Percentiles rank a stretch among this genome's conserved stretches.
phyloP scores from a whole-genome alignment of 2,329 filamentous ascomycete genomes.

The Pseudogymnoascus sp. region DNA sequence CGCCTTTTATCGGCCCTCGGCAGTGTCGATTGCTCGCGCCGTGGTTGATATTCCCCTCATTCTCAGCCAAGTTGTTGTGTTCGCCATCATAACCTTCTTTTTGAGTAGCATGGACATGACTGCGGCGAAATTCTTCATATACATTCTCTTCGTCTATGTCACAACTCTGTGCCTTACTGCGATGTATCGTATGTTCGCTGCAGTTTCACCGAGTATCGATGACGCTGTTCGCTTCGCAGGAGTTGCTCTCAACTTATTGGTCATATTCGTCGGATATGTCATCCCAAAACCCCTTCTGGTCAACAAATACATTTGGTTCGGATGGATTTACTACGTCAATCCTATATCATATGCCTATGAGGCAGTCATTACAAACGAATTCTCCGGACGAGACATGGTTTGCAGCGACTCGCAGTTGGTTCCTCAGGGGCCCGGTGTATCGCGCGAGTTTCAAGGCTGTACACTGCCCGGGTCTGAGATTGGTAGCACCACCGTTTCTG shows the following conservation, averaged over 20 bases:
- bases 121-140: constrained; percentile 56
- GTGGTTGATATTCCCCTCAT: constrained; percentile 50
- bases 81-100: constrained; percentile 56
- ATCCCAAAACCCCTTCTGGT: constrained; percentile 44
- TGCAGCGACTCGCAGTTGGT: constrained; percentile 47
- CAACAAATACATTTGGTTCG: constrained; percentile 32
- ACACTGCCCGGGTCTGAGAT: constrained; percentile 51
- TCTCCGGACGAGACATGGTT: constrained; percentile 49
- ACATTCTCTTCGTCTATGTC: constrained; percentile 48
- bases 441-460: constrained; percentile 52
- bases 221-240: constrained; percentile 53
- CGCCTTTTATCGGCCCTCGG: constrained; percentile 51
- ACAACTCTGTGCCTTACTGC: constrained; percentile 54
- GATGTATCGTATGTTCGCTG: constrained; percentile 51
- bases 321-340: constrained; percentile 59
- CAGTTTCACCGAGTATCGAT: constrained; percentile 51
- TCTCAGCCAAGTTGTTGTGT: constrained; percentile 51
- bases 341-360: constrained; percentile 67
- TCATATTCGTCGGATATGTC: constrained; percentile 60
- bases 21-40: constrained; percentile 53
- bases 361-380: constrained; percentile 64
- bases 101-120: constrained; percentile 51
- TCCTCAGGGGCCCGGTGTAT: constrained; percentile 29
- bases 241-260: constrained; percentile 42
- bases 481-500: constrained; percentile 45